Evolutionary conservation across 345 rosid species (phyloP), one percentile per base, ranked within the genome.

Genomic region (Limnanthes douglasii): DNA sequence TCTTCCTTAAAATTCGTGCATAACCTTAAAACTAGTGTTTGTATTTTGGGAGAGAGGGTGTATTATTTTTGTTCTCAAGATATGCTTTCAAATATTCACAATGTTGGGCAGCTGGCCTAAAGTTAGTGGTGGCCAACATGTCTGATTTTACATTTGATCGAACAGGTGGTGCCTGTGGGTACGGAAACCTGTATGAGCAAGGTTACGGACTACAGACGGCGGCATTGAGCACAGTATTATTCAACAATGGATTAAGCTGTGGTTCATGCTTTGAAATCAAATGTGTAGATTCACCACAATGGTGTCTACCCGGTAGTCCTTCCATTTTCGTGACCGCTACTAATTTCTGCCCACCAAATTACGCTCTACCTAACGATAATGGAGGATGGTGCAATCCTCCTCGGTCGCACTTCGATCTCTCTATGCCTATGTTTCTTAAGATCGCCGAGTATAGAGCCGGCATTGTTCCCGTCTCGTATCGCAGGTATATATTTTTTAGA

Each of bases 301-400:
- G 98, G 98, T 90, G 98, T 54, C 39, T 61, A 22, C 75, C 88
- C 0, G 92, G 98, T 2, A 72, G 19, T 47, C 93, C 96, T 0
- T 69, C 98, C 28, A 80, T 90, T 43, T 39, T 75, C 9, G 43
- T 90, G 26, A 90, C 98, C 2, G 93, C 92, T 0, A 90, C 98
- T 8, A 90, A 90, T 64, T 90, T 84, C 45, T 84, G 98, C 59
- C 98, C 96, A 6, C 96, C 98, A 0, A 90, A 90, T 59, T 84
- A 55, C 10, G 96, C 98, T 4, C 85, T 38, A 23, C 48, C 94
- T 0, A 75, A 70, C 17, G 96, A 90, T 36, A 30, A 84, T 42
- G 98, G 98, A 34, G 98, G 98, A n/a, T 90, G 98, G 98, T 84
- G 98, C 37, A 90, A 90, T 73, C 98, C 98, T 21, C 98, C 98